Evolutionary conservation across 1,139 yeast genomes (phyloP).

Genomic region (Pichia inconspicua): DNA sequence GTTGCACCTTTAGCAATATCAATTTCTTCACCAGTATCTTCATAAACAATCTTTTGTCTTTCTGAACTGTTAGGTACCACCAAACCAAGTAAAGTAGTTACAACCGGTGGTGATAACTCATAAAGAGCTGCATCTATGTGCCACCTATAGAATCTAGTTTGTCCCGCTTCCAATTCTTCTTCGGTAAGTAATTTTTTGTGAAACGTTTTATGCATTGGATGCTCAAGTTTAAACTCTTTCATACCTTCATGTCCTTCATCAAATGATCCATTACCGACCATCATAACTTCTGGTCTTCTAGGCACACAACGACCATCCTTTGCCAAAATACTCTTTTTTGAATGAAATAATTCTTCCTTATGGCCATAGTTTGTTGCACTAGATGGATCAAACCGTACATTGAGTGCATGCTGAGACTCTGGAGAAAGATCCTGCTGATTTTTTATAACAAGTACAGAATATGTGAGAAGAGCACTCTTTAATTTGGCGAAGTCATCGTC

Average conservation of each 20-base stretch:
- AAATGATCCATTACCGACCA: conserved; percentile 74
- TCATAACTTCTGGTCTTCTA: conserved; percentile 79
- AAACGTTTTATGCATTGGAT: conserved; percentile 76
- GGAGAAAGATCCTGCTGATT: conserved; percentile 60
- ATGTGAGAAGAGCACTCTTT: conserved; percentile 54
- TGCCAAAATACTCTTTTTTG: conserved; percentile 63
- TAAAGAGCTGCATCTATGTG: conserved; percentile 86
- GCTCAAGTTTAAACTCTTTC: conserved; percentile 61
- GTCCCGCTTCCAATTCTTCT: conserved; percentile 49
- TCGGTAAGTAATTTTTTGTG: conserved; percentile 61
- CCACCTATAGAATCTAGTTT: conserved; percentile 85
- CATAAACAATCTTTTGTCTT: conserved; percentile 51
- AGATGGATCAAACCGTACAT: conserved; percentile 70
- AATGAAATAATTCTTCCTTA: conserved; percentile 69
- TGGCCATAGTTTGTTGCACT: conserved; percentile 73
- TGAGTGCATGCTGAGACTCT: conserved; percentile 62
- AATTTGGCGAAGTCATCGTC: conserved; percentile 58
- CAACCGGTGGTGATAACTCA: conserved; percentile 76
- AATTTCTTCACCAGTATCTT: conserved; percentile 56
- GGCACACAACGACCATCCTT: conserved; percentile 79
- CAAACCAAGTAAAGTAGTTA: conserved; percentile 75
- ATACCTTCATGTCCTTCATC: conserved; percentile 56
- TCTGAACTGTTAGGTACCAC: conserved; percentile 58
- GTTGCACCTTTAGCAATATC: conserved; percentile 79
- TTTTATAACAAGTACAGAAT: conserved; percentile 70